phyloP scores from a whole-genome alignment of 192 early-diverging fungal species.

The Coemansia javaensis region DNA sequence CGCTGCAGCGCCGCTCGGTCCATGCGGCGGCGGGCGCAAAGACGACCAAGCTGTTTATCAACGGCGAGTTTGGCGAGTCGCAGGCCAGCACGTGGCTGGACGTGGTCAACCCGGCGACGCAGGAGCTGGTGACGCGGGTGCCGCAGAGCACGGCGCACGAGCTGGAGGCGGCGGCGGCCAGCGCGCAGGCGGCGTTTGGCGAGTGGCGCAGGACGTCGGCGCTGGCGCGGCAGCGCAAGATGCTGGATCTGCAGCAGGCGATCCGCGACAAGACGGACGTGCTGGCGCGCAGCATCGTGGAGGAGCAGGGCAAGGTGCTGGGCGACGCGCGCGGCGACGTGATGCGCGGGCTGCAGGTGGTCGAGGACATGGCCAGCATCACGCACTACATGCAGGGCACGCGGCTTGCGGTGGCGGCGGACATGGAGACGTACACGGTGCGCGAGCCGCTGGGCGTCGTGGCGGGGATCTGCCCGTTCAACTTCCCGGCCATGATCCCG shows the following conservation, averaged over 20 bases:
- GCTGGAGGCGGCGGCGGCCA: conserved; percentile 67
- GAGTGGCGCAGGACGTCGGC: conserved; percentile 80
- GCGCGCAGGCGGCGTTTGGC: conserved; percentile 75
- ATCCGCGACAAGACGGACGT: conserved; percentile 75
- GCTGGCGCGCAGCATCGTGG: conserved; percentile 75
- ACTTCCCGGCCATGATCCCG: conserved; percentile 95
- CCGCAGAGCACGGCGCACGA: conserved; percentile 85
- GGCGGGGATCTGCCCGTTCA: conserved; percentile 93
- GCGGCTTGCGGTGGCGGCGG: conserved; percentile 72
- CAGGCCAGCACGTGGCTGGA: conserved; percentile 81
- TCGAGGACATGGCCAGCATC: conserved; percentile 78
- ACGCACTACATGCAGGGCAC: conserved; percentile 79
- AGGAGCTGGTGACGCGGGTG: conserved; percentile 80
- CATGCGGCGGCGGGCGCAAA: not conserved
- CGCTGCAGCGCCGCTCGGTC: too few species aligned
- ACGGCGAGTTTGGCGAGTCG: conserved; percentile 90
- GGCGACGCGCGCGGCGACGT: conserved; percentile 90
- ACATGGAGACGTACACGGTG: conserved; percentile 96
- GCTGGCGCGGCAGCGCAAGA: conserved; percentile 79
- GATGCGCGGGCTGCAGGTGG: conserved; percentile 85
- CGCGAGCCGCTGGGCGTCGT: conserved; percentile 91
- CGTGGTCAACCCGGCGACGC: conserved; percentile 88
- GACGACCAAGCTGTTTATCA: conserved; percentile 71
- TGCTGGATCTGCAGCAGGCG: conserved; percentile 85
- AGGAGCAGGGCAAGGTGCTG: conserved; percentile 92